These are phyloP conservation scores for Barnettozyma hawaiiensis DNA, from an alignment of 1,139 yeast species.

Conservation along the genomic window DNA sequence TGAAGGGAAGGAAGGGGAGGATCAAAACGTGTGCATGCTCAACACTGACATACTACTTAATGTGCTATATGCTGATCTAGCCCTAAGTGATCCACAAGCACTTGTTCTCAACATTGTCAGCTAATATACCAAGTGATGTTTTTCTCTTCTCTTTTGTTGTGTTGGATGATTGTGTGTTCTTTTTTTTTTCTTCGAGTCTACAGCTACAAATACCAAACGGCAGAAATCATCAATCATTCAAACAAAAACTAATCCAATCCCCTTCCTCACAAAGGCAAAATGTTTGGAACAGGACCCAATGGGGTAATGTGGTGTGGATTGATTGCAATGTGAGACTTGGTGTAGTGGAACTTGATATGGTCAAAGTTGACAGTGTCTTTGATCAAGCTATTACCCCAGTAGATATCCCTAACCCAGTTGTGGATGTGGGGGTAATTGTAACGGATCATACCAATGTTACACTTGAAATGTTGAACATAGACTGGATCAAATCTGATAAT, in stretches of 20 bases:
- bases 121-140: no score
- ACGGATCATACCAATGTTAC: slow-evolving; percentile 80
- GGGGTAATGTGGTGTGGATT: slow-evolving; percentile 87
- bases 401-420: slow-evolving; percentile 75
- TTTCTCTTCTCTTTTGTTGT: no score
- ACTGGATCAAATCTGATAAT: slow-evolving; percentile 86
- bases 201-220: neutral
- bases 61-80: neutral
- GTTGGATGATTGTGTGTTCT: no score
- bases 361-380: slow-evolving; percentile 77
- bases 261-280: slow-evolving; percentile 34
- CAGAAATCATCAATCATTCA: neutral
- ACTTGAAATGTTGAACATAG: slow-evolving; percentile 91
- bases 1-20: no score
- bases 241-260: neutral
- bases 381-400: slow-evolving; percentile 80
- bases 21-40: neutral
- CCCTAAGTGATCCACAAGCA: neutral
- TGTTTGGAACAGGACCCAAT: slow-evolving; percentile 80
- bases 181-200: neutral
- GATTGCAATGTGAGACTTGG: slow-evolving; percentile 70
- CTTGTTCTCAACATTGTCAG: neutral
- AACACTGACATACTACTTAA: neutral
- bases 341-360: slow-evolving; percentile 87
- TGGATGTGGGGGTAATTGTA: slow-evolving; percentile 73